Conservation (phyloP, 345 rosid genomes). For the Camelina sativa region DNA sequence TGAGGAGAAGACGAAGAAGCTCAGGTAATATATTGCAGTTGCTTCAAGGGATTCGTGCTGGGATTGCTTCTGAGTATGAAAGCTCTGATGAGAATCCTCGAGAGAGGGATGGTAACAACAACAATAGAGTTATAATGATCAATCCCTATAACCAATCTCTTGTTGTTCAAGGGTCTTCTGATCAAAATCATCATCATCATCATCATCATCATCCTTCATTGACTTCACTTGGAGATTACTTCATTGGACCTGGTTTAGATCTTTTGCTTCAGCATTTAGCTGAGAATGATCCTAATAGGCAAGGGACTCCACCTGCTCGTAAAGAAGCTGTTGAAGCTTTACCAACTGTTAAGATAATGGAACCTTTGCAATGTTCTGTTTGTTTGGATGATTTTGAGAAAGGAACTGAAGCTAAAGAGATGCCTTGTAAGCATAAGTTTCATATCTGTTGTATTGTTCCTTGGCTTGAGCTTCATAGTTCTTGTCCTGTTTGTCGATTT, state of each 20-base stretch:
- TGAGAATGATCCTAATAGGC: slow-evolving; percentile 83
- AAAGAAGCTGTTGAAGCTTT: slow-evolving; percentile 80
- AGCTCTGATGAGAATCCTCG: slow-evolving; percentile 48
- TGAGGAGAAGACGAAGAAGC: slow-evolving; percentile 72
- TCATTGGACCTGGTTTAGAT: slow-evolving; percentile 85
- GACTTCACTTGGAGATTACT: slow-evolving; percentile 82
- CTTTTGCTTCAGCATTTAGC: slow-evolving; percentile 84
- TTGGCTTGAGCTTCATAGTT: slow-evolving; percentile 92
- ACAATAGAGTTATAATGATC: slow-evolving; percentile 59
- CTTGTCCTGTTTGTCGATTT: slow-evolving; percentile 87
- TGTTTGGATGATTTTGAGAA: slow-evolving; percentile 86
- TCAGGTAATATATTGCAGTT: slow-evolving; percentile 71
- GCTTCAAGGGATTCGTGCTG: slow-evolving; percentile 81
- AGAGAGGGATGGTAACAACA: slow-evolving; percentile 46
- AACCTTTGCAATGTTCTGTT: slow-evolving; percentile 70
- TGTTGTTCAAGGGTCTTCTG: slow-evolving; percentile 42
- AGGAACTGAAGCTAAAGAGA: slow-evolving; percentile 71
- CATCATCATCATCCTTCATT: slow-evolving; percentile 49
- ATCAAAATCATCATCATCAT: slow-evolving; percentile 44
- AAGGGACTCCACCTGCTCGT: slow-evolving; percentile 89
- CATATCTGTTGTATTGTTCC: slow-evolving; percentile 74
- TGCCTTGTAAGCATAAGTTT: slow-evolving; percentile 96
- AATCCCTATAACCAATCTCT: slow-evolving; percentile 68
- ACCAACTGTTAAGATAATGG: slow-evolving; percentile 62
- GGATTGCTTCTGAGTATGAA: slow-evolving; percentile 69